Evolutionary conservation across 2,329 filamentous ascomycete genomes (phyloP).

Genomic region (Ophiostoma piceae): DNA sequence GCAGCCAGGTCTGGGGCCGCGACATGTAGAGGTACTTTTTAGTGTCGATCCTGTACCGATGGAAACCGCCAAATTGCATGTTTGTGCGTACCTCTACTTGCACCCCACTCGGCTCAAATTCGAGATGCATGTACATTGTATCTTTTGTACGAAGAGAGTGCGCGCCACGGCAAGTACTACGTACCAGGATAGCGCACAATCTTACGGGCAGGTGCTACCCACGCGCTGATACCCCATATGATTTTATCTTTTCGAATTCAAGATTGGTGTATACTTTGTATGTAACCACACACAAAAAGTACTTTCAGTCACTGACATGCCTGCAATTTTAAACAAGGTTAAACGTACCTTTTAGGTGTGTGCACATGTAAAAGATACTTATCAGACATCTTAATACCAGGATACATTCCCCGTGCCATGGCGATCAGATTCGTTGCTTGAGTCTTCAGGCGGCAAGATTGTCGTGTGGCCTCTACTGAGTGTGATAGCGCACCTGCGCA

Average conservation of each 20-base stretch:
- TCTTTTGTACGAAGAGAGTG: not conserved
- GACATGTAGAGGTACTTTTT: not conserved
- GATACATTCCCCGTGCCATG: not conserved
- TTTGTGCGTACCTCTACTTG: not conserved
- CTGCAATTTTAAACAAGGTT: not conserved
- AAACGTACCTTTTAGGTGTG: not conserved
- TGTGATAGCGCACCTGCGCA: not conserved
- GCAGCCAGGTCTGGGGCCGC: slow-evolving; percentile 11
- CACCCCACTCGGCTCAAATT: not conserved
- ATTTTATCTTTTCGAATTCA: not conserved
- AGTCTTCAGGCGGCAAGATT: not conserved
- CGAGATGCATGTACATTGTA: slow-evolving; percentile 2
- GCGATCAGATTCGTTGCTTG: not conserved
- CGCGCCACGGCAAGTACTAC: not conserved
- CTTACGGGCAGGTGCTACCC: slow-evolving; percentile 16
- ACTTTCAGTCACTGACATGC: not conserved
- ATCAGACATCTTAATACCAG: not conserved
- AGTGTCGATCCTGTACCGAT: no score
- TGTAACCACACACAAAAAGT: not conserved
- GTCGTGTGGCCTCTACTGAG: not conserved
- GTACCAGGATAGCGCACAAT: slow-evolving; percentile 11
- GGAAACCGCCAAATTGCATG: no score
- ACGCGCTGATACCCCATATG: slow-evolving; percentile 15
- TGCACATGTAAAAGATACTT: not conserved
- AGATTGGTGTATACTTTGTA: not conserved